Evolutionary conservation across 2,329 filamentous ascomycete species (phyloP).

Genomic region (Monilinia fructicola): DNA sequence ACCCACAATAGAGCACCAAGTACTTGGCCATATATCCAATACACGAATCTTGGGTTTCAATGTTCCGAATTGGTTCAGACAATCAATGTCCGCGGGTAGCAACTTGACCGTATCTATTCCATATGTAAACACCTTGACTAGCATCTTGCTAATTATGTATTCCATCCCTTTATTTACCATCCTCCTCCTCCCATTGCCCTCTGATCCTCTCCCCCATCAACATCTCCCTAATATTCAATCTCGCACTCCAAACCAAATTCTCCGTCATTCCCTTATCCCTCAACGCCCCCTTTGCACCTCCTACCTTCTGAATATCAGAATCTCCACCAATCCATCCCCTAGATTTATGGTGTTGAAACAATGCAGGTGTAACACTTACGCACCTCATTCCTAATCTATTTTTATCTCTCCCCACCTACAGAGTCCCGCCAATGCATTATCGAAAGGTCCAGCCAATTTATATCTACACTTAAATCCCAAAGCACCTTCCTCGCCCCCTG

Average conservation of each 20-base stretch:
- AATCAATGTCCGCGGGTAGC: not conserved
- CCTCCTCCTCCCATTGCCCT: slow-evolving; percentile 16
- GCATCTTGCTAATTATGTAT: not conserved
- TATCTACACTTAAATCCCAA: slow-evolving; percentile 54
- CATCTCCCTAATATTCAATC: slow-evolving; percentile 19
- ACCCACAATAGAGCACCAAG: too few species aligned
- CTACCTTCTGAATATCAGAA: slow-evolving; percentile 24
- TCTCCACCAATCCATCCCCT: slow-evolving; percentile 20
- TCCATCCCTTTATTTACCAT: not conserved
- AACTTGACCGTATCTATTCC: not conserved
- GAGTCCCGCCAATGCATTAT: slow-evolving; percentile 39
- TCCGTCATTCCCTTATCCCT: slow-evolving; percentile 22
- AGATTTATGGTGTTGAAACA: slow-evolving; percentile 23
- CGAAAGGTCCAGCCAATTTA: slow-evolving; percentile 38
- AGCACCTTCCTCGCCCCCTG: slow-evolving; percentile 53
- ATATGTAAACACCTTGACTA: not conserved
- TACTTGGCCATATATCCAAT: too few species aligned
- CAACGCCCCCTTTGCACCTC: not conserved
- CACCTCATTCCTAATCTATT: slow-evolving; percentile 14
- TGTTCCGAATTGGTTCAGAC: too few species aligned
- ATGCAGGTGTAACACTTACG: slow-evolving; percentile 14
- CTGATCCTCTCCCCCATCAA: slow-evolving; percentile 15
- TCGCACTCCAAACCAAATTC: slow-evolving; percentile 22
- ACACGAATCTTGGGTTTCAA: too few species aligned
- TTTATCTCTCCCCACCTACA: slow-evolving; percentile 12